phyloP scores from a whole-genome alignment of 371 early-diverging fungal genomes.

The Mortierella sp. region DNA sequence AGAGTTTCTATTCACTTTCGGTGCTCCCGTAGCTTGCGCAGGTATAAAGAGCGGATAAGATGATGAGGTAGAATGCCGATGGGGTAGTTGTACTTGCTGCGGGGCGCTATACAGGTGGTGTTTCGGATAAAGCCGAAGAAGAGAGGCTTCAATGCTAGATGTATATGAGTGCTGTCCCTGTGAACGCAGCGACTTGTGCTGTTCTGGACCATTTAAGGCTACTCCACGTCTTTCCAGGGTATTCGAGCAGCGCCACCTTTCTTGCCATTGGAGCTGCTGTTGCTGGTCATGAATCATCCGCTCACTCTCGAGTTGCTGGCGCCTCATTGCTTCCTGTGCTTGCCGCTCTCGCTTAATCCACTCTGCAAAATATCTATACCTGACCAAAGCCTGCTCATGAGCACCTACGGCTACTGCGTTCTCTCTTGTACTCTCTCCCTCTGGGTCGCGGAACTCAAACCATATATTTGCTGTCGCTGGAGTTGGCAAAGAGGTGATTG shows the following conservation, averaged over 20 bases:
- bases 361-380: constrained; percentile 5
- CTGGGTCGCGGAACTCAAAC: constrained; percentile 27
- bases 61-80: background rate
- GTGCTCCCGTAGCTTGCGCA: too few species aligned
- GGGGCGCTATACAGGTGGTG: background rate
- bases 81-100: background rate
- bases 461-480: constrained; percentile 25
- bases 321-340: constrained; percentile 10
- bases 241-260: background rate
- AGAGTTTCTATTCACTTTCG: background rate
- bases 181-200: constrained; percentile 1
- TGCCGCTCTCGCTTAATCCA: constrained; percentile 36
- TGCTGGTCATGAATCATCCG: constrained; percentile 22
- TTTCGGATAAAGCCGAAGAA: background rate
- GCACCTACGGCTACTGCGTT: constrained; percentile 15
- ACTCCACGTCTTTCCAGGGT: too few species aligned
- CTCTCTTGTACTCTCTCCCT: background rate
- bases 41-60: too few species aligned
- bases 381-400: constrained; percentile 14
- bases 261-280: constrained; percentile 1
- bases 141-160: background rate
- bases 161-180: background rate
- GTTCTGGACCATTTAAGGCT: background rate
- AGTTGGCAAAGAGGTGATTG: constrained; percentile 10
- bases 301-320: constrained; percentile 22